Percentiles rank a stretch among this genome's conserved stretches.
These are phyloP conservation scores for Microdochium bolleyi DNA, from an alignment of 2,329 filamentous ascomycete species.

Conservation along the genomic window DNA sequence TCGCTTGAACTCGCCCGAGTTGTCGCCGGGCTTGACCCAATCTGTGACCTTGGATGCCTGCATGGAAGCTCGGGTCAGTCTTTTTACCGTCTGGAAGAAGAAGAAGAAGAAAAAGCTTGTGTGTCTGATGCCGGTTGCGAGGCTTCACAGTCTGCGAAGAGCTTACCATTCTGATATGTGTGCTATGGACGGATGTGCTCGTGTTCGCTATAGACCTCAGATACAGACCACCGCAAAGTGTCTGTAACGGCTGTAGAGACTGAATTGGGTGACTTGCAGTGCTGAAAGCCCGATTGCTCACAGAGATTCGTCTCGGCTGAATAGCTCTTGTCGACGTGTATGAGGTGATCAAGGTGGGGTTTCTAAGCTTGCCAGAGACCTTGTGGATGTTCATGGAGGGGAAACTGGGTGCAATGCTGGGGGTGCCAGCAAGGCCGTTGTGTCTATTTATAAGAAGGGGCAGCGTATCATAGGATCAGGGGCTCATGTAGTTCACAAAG, in stretches of 20 bases:
- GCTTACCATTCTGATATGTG: constrained; percentile 16
- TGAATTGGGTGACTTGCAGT: no score
- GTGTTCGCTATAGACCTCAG: not conserved
- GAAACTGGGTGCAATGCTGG: not conserved
- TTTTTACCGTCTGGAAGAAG: no score
- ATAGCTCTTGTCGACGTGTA: not conserved
- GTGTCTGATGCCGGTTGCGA: no score
- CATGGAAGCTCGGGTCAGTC: no score
- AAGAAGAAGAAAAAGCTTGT: not conserved
- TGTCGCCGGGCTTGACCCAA: constrained; percentile 74
- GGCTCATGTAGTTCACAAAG: not conserved
- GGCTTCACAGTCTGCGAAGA: not conserved
- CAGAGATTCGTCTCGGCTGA: no score
- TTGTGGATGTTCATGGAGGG: not conserved
- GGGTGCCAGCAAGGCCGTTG: not conserved
- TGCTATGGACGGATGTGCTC: not conserved
- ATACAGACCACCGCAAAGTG: not conserved
- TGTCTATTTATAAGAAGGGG: no score
- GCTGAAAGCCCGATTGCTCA: no score
- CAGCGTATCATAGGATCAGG: not conserved
- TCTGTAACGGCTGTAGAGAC: constrained; percentile 1
- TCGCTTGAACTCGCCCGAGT: constrained; percentile 86
- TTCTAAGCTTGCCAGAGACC: not conserved
- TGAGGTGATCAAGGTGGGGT: not conserved
- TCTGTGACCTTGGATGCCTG: constrained; percentile 48